Conservation (phyloP, 768 basidiomycete genomes). For the Mycena filopes region DNA sequence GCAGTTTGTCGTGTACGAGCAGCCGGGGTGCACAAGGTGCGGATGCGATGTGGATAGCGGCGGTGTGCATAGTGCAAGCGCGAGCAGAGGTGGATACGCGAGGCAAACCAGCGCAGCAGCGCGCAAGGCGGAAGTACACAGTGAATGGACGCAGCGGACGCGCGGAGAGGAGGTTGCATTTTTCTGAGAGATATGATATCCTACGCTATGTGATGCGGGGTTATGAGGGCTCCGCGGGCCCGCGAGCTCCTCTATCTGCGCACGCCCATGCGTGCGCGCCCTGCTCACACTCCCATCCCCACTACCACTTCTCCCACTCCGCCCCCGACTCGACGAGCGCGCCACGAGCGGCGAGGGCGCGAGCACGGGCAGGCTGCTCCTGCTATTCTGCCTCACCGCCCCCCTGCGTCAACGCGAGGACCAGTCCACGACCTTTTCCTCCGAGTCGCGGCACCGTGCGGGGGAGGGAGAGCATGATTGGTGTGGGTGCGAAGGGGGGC, state of each 20-base stretch:
- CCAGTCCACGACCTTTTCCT: slow-evolving; percentile 60
- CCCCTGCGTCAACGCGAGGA: slow-evolving; percentile 59
- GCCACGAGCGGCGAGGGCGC: background rate
- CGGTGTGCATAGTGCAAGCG: too few relatives aligned
- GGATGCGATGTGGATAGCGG: too few relatives aligned
- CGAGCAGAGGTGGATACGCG: too few relatives aligned
- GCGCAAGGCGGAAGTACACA: too few relatives aligned
- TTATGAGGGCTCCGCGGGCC: slow-evolving; percentile 48
- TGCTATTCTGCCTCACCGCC: slow-evolving; percentile 50
- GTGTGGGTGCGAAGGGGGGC: slow-evolving; percentile 49
- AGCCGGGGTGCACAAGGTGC: too few relatives aligned
- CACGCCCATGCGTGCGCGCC: slow-evolving; percentile 61
- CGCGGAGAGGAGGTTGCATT: too few relatives aligned
- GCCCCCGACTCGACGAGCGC: too few relatives aligned
- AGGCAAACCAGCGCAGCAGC: too few relatives aligned
- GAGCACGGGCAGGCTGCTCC: slow-evolving; percentile 55
- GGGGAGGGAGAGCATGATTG: slow-evolving; percentile 55
- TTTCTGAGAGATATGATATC: background rate
- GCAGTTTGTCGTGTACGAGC: too few relatives aligned
- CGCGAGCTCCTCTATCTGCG: slow-evolving; percentile 64
- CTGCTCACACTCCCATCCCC: slow-evolving; percentile 39
- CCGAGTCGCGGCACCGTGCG: slow-evolving; percentile 41
- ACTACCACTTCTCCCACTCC: too few relatives aligned
- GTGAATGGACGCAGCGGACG: too few relatives aligned
- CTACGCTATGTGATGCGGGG: background rate